These are phyloP conservation scores for Xylariaceae sp. DNA, from an alignment of 2,329 filamentous ascomycete genomes.

Conservation along the genomic window DNA sequence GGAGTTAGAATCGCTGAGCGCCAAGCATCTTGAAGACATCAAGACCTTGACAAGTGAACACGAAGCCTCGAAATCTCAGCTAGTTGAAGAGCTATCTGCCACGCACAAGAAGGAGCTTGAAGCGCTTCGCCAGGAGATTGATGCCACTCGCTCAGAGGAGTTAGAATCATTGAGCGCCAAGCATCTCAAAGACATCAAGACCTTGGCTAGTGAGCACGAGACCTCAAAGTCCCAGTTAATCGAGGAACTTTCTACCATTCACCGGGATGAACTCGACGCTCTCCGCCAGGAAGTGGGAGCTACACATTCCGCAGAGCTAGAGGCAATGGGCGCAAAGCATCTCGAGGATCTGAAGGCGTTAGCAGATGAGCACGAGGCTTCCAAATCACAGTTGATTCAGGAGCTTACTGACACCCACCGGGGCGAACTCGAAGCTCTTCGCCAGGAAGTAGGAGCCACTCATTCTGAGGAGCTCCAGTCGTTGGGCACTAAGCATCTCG, in stretches of 20 bases:
- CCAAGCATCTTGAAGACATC: conserved; percentile 22
- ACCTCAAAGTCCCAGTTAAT: conserved; percentile 17
- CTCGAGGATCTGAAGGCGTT: conserved; percentile 21
- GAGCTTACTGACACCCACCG: conserved; percentile 11
- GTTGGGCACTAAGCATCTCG: conserved; percentile 14
- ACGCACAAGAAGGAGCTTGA: conserved; percentile 13
- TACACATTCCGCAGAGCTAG: conserved; percentile 23
- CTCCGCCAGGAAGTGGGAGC: conserved; percentile 19
- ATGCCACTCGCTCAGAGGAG: conserved; percentile 22
- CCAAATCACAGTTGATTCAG: conserved; percentile 16
- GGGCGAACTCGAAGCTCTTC: conserved; percentile 17
- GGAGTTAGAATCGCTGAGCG: conserved; percentile 19
- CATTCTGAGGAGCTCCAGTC: conserved; percentile 25
- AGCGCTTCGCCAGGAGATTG: conserved; percentile 19
- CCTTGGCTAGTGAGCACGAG: conserved; percentile 20
- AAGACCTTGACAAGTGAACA: conserved; percentile 20
- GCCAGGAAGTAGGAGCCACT: conserved; percentile 18
- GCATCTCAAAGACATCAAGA: conserved; percentile 23
- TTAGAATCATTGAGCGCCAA: conserved; percentile 15
- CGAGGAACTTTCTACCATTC: conserved; percentile 9
- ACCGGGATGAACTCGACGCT: conserved; percentile 13
- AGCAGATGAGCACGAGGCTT: conserved; percentile 19
- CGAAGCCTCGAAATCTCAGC: conserved; percentile 18
- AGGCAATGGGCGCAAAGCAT: conserved; percentile 16
- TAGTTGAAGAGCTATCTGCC: conserved; percentile 14